Conservation (phyloP, 352 stramenopile species). For the Chrysophaeum taylorii region DNA sequence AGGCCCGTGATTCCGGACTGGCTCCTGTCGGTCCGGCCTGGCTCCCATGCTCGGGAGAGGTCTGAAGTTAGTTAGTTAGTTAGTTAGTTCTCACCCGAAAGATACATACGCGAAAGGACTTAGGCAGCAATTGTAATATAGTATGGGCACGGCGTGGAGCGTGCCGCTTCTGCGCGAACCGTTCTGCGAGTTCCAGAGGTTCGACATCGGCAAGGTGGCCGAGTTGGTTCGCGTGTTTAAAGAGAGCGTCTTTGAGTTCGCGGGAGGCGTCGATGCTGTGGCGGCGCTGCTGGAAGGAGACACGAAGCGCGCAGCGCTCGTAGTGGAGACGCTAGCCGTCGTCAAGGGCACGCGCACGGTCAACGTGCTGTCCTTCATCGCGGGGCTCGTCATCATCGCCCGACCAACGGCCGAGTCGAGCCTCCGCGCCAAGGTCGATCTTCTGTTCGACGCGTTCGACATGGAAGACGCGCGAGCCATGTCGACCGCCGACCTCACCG, state of each 20-base stretch:
- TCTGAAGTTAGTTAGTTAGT: no score
- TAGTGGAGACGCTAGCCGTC: not conserved
- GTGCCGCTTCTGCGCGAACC: no score
- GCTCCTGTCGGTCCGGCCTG: no score
- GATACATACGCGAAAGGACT: no score
- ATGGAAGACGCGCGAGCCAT: not conserved
- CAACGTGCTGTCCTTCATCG: not conserved
- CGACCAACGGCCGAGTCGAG: not conserved
- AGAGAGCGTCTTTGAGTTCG: conserved; percentile 4
- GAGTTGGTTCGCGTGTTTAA: conserved; percentile 1
- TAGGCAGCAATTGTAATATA: no score
- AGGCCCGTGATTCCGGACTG: no score
- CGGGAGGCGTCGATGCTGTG: not conserved
- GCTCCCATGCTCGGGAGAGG: no score
- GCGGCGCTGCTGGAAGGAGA: not conserved
- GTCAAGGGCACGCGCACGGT: not conserved
- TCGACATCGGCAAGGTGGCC: not conserved
- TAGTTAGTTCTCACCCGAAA: no score
- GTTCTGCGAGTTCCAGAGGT: not conserved
- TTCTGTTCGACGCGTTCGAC: conserved; percentile 2
- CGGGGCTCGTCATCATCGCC: not conserved
- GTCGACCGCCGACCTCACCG: not conserved
- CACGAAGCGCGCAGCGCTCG: not conserved
- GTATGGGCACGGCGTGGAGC: no score
- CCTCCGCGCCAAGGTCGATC: not conserved